Conservation (phyloP, 495 filamentous ascomycete genomes). For the Penicillium egyptiacum region DNA sequence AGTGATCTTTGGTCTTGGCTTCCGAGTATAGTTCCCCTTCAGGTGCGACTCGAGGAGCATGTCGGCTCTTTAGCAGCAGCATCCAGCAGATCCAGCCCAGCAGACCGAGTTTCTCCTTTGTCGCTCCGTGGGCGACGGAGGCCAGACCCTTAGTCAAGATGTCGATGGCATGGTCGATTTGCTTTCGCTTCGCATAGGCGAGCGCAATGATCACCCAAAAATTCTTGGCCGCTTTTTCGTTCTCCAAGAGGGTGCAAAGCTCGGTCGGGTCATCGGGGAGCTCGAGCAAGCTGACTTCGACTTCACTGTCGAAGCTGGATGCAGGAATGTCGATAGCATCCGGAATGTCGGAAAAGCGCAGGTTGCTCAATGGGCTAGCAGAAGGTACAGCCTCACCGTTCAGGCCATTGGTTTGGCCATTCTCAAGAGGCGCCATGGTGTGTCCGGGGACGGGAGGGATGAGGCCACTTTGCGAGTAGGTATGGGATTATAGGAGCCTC, state of each 20-base stretch:
- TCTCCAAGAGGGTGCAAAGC: slow-evolving; percentile 89
- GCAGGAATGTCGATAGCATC: slow-evolving; percentile 88
- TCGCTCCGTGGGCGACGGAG: slow-evolving; percentile 66
- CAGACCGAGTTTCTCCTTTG: slow-evolving; percentile 83
- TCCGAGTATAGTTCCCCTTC: slow-evolving; percentile 65
- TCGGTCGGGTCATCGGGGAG: slow-evolving; percentile 95
- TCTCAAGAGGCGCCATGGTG: slow-evolving; percentile 53
- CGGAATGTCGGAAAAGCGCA: slow-evolving; percentile 86
- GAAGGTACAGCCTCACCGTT: slow-evolving; percentile 32
- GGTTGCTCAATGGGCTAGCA: slow-evolving; percentile 22
- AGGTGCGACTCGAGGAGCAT: slow-evolving; percentile 75
- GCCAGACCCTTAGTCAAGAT: slow-evolving; percentile 81
- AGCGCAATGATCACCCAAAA: slow-evolving; percentile 96
- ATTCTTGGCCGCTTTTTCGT: slow-evolving; percentile 79
- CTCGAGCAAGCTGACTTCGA: slow-evolving; percentile 88
- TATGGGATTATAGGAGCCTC: slow-evolving; percentile 25
- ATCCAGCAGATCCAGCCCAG: slow-evolving; percentile 88
- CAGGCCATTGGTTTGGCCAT: slow-evolving; percentile 56
- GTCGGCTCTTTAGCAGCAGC: slow-evolving; percentile 85
- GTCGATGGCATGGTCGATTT: slow-evolving; percentile 91
- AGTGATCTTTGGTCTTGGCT: slow-evolving; percentile 85
- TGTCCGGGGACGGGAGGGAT: slow-evolving; percentile 9
- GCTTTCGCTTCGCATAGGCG: slow-evolving; percentile 94
- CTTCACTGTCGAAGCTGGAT: slow-evolving; percentile 74
- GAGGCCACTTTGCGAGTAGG: slow-evolving; percentile 18